Evolutionary conservation across 768 basidiomycete genomes (phyloP).

Genomic region (Serpula lacrymans): DNA sequence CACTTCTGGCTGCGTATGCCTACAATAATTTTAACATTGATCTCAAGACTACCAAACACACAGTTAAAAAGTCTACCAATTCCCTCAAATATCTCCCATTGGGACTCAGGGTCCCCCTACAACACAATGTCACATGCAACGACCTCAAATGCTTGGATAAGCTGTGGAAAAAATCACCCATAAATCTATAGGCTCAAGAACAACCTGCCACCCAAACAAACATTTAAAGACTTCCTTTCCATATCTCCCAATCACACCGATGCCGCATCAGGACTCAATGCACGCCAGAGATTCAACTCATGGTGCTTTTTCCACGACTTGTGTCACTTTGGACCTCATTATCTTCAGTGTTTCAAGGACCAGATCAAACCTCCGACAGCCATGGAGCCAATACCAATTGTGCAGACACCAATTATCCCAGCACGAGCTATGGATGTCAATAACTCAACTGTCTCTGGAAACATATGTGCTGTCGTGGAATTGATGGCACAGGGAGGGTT

Average conservation of each 20-base stretch:
- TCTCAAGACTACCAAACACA: conserved; percentile 26
- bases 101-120: conserved; percentile 16
- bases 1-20: conserved; percentile 24
- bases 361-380: conserved; percentile 17
- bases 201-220: not conserved
- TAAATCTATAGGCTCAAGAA: conserved; percentile 14
- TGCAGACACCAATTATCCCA: conserved; percentile 17
- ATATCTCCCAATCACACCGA: too few relatives aligned
- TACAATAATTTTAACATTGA: conserved; percentile 45
- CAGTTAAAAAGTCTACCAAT: conserved; percentile 23
- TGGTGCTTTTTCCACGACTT: conserved; percentile 13
- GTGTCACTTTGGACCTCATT: conserved; percentile 6
- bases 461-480: conserved; percentile 10
- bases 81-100: conserved; percentile 23
- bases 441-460: conserved; percentile 14
- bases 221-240: not conserved
- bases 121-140: conserved; percentile 14
- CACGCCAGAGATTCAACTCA: conserved; percentile 17
- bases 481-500: conserved; percentile 7
- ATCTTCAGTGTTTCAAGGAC: conserved; percentile 15
- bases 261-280: conserved; percentile 13
- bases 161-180: conserved; percentile 27
- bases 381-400: conserved; percentile 22
- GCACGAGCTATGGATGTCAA: conserved; percentile 17
- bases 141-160: conserved; percentile 31